Base-by-base conservation (phyloP, 768 basidiomycete genomes). In the Basidioascus undulatus region DNA sequence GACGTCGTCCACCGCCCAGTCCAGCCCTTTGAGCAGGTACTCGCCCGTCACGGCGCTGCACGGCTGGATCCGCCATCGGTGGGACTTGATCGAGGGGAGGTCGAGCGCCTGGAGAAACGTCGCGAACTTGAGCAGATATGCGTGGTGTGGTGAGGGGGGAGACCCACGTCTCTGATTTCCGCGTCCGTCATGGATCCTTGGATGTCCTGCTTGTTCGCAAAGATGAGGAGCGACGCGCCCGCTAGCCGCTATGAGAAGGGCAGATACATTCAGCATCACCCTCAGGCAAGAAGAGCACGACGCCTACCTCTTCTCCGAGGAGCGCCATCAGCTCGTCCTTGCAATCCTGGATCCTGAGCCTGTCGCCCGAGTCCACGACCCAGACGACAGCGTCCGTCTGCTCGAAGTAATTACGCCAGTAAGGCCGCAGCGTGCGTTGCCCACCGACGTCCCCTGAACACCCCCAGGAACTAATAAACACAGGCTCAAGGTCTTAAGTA, bases 331-430 rank as follows among this genome's bases (percentile, higher is more conserved):
- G 65, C 59, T 98, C 92, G 37, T 72, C 63, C 53, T 68, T 76
- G 61, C 89, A 96, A 56, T 96, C 87, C 37, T 64, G 60, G 69
- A 92, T 81, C 46, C 92, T 70, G 63, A 83, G 66, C 32, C 79
- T 69, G 61, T 96, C 89, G 28, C 77, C 70, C 0, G 86, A 89
- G 62, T 98, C 92, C 32, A 98, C 87, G 15, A 98, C 89, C 92
- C 92, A 98, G 26, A 96, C 84, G 33, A 98, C 65, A 6, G 80
- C 89, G 59, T 96, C 92, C 9, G 92, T 96, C 59, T 86, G 82
- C 59, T 98, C 92, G 50, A 96, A 96, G 61, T 96, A 96, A 58
- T 96, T 98, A 20, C 83, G 66, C 92, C 92, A 98, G 58, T 96
- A 96, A 6, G 92, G 89, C 24, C 92, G 70, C 39, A 98, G 72